These are phyloP conservation scores for Gyromitra esculenta DNA, from an alignment of 2,329 filamentous ascomycete genomes.

Conservation along the genomic window DNA sequence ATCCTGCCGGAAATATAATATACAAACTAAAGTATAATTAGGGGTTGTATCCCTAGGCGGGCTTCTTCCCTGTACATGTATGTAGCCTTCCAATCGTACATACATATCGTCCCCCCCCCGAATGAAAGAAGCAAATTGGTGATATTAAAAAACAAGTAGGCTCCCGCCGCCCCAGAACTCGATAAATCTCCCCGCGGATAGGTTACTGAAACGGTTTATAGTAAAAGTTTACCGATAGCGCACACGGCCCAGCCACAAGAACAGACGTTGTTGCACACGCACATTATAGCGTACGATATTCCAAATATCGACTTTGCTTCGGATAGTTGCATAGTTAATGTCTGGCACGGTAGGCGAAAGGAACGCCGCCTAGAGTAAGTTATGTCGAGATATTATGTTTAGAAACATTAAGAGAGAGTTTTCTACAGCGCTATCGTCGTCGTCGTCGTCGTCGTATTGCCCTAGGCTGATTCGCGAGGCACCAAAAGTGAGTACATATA, in stretches of 20 bases:
- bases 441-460: not conserved
- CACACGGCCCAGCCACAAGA: too few species aligned
- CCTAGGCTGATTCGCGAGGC: constrained; percentile 1
- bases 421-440: not conserved
- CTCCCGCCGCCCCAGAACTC: not conserved
- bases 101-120: not conserved
- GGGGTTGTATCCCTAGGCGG: not conserved
- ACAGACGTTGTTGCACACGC: not conserved
- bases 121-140: not conserved
- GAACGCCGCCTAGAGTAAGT: constrained; percentile 18
- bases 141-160: not conserved
- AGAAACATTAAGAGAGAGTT: too few species aligned
- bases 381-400: not conserved
- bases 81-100: not conserved
- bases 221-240: not conserved
- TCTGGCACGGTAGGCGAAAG: constrained; percentile 13
- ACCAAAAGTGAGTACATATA: constrained; percentile 1
- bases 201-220: not conserved
- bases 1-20: too few species aligned
- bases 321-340: constrained; percentile 1
- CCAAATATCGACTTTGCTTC: constrained; percentile 11
- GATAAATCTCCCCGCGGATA: not conserved
- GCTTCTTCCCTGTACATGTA: not conserved
- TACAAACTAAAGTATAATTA: not conserved
- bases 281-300: not conserved